Percentiles rank a stretch among this genome's conserved stretches.
Conservation (phyloP, 345 rosid species). For the Alliaria petiolata region DNA sequence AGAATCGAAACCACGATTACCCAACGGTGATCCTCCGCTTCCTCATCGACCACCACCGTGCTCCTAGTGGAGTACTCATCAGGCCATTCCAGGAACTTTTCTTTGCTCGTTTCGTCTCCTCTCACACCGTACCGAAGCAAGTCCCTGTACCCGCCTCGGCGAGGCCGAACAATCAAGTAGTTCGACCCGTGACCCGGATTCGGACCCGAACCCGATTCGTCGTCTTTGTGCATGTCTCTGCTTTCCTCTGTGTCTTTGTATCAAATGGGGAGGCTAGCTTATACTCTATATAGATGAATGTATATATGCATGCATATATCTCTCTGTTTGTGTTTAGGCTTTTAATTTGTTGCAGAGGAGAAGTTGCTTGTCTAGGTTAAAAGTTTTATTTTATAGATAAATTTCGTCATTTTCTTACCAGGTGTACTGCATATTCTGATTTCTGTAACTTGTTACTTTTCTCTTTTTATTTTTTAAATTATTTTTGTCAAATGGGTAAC, state of each 20-base stretch:
- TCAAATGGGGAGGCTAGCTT: neutral
- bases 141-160: slow-evolving; percentile 53
- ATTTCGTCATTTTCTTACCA: neutral
- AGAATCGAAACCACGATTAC: slow-evolving; percentile 61
- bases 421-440: neutral
- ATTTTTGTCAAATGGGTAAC: neutral
- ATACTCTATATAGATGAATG: neutral
- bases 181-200: slow-evolving; percentile 21
- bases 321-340: slow-evolving; percentile 25
- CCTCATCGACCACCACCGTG: neutral
- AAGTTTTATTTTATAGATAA: neutral
- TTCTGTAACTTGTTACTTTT: neutral
- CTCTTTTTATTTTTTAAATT: neutral
- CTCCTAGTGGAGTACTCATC: slow-evolving; percentile 6
- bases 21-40: slow-evolving; percentile 47
- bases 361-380: neutral
- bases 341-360: neutral
- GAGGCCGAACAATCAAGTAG: slow-evolving; percentile 64
- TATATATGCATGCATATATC: neutral
- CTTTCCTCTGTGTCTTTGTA: neutral
- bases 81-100: slow-evolving; percentile 57
- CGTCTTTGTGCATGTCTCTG: slow-evolving; percentile 25
- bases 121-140: slow-evolving; percentile 40
- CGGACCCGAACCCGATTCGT: slow-evolving; percentile 1
- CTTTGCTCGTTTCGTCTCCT: slow-evolving; percentile 41